Evolutionary conservation across 352 stramenopile genomes (phyloP), one percentile per base, ranked within the genome.

Genomic region (Plasmopara viticola): DNA sequence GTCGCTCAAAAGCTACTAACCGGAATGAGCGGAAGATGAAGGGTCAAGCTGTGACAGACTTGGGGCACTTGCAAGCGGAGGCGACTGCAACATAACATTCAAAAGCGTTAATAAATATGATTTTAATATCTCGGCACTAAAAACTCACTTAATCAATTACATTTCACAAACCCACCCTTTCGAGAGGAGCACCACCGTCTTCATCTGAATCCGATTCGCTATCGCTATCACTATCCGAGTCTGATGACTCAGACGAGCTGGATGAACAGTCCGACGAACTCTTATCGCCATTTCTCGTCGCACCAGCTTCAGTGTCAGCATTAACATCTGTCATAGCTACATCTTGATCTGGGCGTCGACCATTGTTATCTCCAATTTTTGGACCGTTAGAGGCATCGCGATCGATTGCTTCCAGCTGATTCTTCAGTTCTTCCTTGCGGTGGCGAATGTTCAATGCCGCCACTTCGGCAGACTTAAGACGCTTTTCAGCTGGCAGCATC

Each of bases 131-230:
- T 55, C 61, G 66, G 66, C 55, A 51, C 54, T 63, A 53, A 53
- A 51, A 30, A 72, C 64, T 72, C 64, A 66, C 56, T 72, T 53
- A 40, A 47, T 68, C 56, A 72, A 70, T 65, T 78, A 81, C 44
- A 78, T 66, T 46, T 74, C 58, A 78, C 56, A 82, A 77, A 90
- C 78, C 69, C 70, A 90, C 82, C 80, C 79, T 78, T 82, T 94
- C 69, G 25, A 94, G 68, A 79, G 79, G 81, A 72, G 66, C 72
- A 41, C 65, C 78, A 40, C 62, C 66, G 33, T 85, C 83, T 41
- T 92, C 84, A 41, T 92, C 78, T 31, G 81, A 94, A 55, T 94
- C 84, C 30, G 75, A 89, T 30, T 92, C 81, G 73, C 81, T 91
- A 63, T 90, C 81, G 70, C 80, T 90, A 61, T 89, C 79, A 62